These are phyloP conservation scores for Raphanus hybrid DNA, from an alignment of 441 rosid species.

Conservation along the genomic window DNA sequence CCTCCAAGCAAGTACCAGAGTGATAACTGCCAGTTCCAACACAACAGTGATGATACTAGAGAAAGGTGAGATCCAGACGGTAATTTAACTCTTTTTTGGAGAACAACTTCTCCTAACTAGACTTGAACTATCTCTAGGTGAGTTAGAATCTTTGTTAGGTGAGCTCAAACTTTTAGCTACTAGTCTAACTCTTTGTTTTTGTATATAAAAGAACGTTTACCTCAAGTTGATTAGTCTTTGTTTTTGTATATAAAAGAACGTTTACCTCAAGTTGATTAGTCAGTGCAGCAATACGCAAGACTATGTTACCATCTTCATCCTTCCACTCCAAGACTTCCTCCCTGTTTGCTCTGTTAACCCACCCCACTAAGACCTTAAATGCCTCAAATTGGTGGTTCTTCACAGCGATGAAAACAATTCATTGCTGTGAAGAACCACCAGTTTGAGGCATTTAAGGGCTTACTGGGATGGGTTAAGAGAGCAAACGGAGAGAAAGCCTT, in stretches of 20 bases:
- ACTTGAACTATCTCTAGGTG: background rate
- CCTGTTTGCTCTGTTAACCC: too few relatives aligned
- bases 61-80: background rate
- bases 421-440: too few relatives aligned
- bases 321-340: conserved; percentile 44
- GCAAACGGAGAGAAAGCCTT: too few relatives aligned
- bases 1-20: background rate
- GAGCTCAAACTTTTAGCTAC: background rate
- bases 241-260: background rate
- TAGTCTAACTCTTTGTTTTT: background rate
- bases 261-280: conserved; percentile 44
- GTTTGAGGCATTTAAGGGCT: too few relatives aligned
- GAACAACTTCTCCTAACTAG: background rate
- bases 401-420: background rate
- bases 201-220: conserved; percentile 9
- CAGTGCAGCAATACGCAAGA: conserved; percentile 44
- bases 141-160: background rate
- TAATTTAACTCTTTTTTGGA: background rate
- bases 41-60: background rate
- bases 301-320: conserved; percentile 57
- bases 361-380: too few relatives aligned
- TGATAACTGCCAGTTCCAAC: background rate
- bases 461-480: too few relatives aligned
- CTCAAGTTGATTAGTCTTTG: conserved; percentile 37
- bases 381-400: too few relatives aligned